A percentile compares a stretch with the other conserved stretches of the same genome.
Conservation (phyloP, 352 stramenopile species). For the Pythium scleroteichum region DNA sequence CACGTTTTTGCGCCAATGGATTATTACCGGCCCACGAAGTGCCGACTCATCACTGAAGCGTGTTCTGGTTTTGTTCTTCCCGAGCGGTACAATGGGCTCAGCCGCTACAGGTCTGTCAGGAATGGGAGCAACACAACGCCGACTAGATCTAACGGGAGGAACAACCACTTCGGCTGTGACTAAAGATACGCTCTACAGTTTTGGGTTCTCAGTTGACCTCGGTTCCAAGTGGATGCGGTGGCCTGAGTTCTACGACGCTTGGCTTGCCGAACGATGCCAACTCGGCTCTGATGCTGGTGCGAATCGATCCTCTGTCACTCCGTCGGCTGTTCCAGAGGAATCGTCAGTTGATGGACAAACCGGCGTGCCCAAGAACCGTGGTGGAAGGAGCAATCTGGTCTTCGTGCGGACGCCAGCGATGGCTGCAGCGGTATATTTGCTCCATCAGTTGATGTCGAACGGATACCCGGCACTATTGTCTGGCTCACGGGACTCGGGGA, state of each 20-base stretch:
- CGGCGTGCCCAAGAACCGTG: neutral
- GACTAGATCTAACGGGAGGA: slow-evolving; percentile 18
- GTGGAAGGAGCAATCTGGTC: slow-evolving; percentile 13
- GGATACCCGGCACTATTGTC: slow-evolving; percentile 41
- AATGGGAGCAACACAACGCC: slow-evolving; percentile 7
- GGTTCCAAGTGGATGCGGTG: slow-evolving; percentile 76
- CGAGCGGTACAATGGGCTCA: slow-evolving; percentile 35
- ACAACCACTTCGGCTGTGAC: neutral
- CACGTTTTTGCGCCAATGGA: slow-evolving; percentile 56
- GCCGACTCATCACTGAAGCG: slow-evolving; percentile 59
- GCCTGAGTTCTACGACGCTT: slow-evolving; percentile 62
- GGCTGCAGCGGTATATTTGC: slow-evolving; percentile 42
- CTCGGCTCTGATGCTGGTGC: slow-evolving; percentile 2
- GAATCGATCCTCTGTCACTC: no score
- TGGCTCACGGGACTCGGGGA: slow-evolving; percentile 47
- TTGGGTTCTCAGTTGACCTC: slow-evolving; percentile 65
- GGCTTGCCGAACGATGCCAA: slow-evolving; percentile 32
- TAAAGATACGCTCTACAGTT: slow-evolving; percentile 65
- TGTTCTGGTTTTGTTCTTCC: slow-evolving; percentile 53
- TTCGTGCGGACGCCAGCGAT: slow-evolving; percentile 42
- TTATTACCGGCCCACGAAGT: slow-evolving; percentile 47
- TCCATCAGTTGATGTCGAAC: slow-evolving; percentile 46
- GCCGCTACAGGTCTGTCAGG: slow-evolving; percentile 7
- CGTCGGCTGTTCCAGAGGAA: neutral
- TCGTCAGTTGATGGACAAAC: neutral